Conservation (phyloP, 2,329 filamentous ascomycete genomes). For the Fusarium chaquense region DNA sequence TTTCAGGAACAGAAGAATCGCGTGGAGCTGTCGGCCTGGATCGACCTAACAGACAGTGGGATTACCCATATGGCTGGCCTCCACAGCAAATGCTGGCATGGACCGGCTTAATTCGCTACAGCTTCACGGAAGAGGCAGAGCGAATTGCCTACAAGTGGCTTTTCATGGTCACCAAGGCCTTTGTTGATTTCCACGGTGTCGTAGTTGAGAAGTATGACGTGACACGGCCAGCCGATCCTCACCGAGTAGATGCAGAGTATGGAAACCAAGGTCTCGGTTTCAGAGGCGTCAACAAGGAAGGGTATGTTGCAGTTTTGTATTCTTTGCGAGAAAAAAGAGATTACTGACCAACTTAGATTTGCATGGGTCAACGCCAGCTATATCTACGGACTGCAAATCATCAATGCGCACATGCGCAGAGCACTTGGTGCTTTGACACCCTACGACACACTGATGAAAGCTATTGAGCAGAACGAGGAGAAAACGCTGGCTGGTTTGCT, state of each 20-base stretch:
- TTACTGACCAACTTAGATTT: constrained; percentile 71
- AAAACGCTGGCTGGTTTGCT: constrained; percentile 63
- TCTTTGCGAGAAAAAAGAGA: neutral
- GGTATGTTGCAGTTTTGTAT: constrained; percentile 64
- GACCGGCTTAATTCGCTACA: constrained; percentile 91
- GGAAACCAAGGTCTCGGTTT: constrained; percentile 97
- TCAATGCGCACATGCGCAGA: constrained; percentile 89
- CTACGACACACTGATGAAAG: constrained; percentile 84
- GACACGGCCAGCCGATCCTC: constrained; percentile 87
- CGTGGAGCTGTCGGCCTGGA: constrained; percentile 83
- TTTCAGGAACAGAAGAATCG: constrained; percentile 90
- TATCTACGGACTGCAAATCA: constrained; percentile 89
- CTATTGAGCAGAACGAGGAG: constrained; percentile 67
- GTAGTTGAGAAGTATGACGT: constrained; percentile 99
- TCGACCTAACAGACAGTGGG: constrained; percentile 96
- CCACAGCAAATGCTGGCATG: constrained; percentile 98
- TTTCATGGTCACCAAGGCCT: constrained; percentile 98
- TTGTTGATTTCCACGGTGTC: constrained; percentile 97
- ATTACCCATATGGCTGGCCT: constrained; percentile 98
- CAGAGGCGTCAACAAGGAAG: constrained; percentile 94
- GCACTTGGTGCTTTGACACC: constrained; percentile 89
- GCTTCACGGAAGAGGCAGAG: constrained; percentile 90
- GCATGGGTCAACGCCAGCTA: constrained; percentile 99
- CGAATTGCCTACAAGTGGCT: constrained; percentile 95
- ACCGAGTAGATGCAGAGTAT: constrained; percentile 96